Conservation (phyloP, 2,329 filamentous ascomycete genomes). For the Curvularia hawaiiensis region DNA sequence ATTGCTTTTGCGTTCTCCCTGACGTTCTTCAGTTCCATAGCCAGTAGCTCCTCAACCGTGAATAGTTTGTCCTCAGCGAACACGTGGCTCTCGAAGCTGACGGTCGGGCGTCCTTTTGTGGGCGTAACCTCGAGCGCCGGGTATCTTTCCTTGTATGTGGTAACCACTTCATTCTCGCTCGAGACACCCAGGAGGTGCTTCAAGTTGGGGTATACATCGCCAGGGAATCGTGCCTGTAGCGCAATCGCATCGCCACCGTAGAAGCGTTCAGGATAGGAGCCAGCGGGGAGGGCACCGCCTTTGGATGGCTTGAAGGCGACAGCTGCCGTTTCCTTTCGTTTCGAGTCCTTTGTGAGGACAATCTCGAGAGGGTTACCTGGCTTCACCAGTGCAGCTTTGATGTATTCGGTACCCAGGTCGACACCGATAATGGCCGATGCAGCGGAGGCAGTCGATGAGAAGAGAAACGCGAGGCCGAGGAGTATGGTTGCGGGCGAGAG, state of each 20-base stretch:
- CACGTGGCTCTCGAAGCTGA: conserved; percentile 79
- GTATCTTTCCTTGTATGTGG: conserved; percentile 75
- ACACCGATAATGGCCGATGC: conserved; percentile 85
- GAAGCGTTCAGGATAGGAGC: conserved; percentile 78
- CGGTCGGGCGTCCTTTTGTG: conserved; percentile 64
- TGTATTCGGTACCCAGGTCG: conserved; percentile 94
- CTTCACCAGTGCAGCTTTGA: conserved; percentile 95
- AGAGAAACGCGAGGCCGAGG: conserved; percentile 59
- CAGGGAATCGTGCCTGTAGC: conserved; percentile 83
- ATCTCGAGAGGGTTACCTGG: conserved; percentile 97
- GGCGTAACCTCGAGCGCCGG: conserved; percentile 75
- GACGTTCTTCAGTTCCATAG: conserved; percentile 94
- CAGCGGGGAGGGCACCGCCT: conserved; percentile 61
- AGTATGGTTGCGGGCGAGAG: conserved; percentile 54
- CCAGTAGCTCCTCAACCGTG: conserved; percentile 88
- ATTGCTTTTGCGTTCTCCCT: conserved; percentile 84
- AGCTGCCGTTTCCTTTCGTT: conserved; percentile 90
- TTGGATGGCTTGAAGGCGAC: conserved; percentile 91
- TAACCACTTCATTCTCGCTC: conserved; percentile 61
- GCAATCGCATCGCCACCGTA: conserved; percentile 94
- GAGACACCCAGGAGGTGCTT: conserved; percentile 86
- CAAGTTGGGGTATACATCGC: conserved; percentile 92
- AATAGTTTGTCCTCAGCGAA: conserved; percentile 66
- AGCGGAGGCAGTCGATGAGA: conserved; percentile 62
- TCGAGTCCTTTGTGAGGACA: conserved; percentile 95